Base-by-base conservation (phyloP, 176 grass and related monocot species). In the Secale cereale region DNA sequence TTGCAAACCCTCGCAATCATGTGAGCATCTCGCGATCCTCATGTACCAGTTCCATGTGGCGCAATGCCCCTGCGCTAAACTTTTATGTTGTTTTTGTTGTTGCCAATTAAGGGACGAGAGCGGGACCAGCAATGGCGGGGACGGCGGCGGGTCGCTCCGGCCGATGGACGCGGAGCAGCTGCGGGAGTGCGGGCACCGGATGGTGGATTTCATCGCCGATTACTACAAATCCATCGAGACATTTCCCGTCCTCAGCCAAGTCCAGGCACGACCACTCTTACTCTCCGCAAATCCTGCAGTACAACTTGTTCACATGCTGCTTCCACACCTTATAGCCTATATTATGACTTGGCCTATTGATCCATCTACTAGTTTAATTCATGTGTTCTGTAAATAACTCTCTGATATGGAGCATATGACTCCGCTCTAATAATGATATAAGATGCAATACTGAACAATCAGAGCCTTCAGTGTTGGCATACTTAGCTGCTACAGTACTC, bases 211-310 rank as follows among this genome's bases (percentile, higher is more conserved):
- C 87, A 73, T 94, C 30, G 89, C 89, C 17, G 87, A 94, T 65
- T 94, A 94, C 85, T 94, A 91, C 87, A 91, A 85, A 78, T 83
- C 72, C 68, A 89, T 91, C 73, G 92, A 91, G 39, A 32, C 73
- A n/a, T 94, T 89, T 69, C 92, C 92, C 5, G 92, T 91, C 70
- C 92, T 94, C 65, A 91, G 92, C 87, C 89, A 91, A 88, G 92
- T 94, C 35, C 70, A 91, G 92, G 89, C 78, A 82, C 12, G 77
- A 74, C 3, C 65, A 23, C 25, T 12, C 72, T 77, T n/a, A 52
- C 3, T 78, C 59, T 56, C 26, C 3, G 15, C 57, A 64, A 19
- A 25, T 45, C 11, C n/a, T 60, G 35, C 25, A 62, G 59, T 39
- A 20, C 57, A 6, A 22, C 54, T 52, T 79, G 75, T 13, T 19